Evolutionary conservation across 495 filamentous ascomycete genomes (phyloP).

Genomic region (Ramalina intermedia): DNA sequence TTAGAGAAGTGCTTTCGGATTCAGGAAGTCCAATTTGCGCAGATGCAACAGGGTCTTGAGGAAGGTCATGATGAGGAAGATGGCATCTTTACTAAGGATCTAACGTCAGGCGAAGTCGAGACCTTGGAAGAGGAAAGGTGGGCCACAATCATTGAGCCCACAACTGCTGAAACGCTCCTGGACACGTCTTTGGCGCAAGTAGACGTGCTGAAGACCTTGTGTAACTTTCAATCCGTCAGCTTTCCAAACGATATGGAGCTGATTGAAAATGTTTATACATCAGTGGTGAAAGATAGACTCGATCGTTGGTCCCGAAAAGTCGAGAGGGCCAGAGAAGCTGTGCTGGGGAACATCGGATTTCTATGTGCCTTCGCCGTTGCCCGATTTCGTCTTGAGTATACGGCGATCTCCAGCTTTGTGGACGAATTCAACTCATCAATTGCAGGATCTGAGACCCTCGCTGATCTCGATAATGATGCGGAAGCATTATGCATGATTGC

Average conservation of each 20-base stretch:
- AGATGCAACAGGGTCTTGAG: slow-evolving; percentile 24
- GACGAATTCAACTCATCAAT: slow-evolving; percentile 32
- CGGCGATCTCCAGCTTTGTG: slow-evolving; percentile 36
- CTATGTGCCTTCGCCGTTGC: slow-evolving; percentile 38
- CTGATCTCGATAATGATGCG: slow-evolving; percentile 30
- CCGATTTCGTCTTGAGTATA: slow-evolving; percentile 33
- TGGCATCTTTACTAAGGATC: not conserved
- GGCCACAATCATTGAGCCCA: slow-evolving; percentile 45
- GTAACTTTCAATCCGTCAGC: slow-evolving; percentile 33
- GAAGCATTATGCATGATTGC: slow-evolving; percentile 42
- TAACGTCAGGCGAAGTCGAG: too few species aligned
- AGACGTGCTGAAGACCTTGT: slow-evolving; percentile 40
- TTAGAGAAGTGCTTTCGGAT: slow-evolving; percentile 46
- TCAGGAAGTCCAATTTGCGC: slow-evolving; percentile 42
- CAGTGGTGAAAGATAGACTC: slow-evolving; percentile 32
- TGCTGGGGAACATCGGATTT: slow-evolving; percentile 39
- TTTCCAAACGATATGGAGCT: slow-evolving; percentile 29
- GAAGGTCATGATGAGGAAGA: not conserved
- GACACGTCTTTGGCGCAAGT: slow-evolving; percentile 51
- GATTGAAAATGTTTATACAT: slow-evolving; percentile 40
- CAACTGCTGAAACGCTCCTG: slow-evolving; percentile 45
- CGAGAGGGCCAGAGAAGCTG: slow-evolving; percentile 33
- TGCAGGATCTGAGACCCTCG: slow-evolving; percentile 13
- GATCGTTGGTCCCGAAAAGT: slow-evolving; percentile 30
- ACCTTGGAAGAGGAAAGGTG: slow-evolving; percentile 34